Evolutionary conservation across 768 basidiomycete species (phyloP).

Genomic region (Boletus coccyginus): DNA sequence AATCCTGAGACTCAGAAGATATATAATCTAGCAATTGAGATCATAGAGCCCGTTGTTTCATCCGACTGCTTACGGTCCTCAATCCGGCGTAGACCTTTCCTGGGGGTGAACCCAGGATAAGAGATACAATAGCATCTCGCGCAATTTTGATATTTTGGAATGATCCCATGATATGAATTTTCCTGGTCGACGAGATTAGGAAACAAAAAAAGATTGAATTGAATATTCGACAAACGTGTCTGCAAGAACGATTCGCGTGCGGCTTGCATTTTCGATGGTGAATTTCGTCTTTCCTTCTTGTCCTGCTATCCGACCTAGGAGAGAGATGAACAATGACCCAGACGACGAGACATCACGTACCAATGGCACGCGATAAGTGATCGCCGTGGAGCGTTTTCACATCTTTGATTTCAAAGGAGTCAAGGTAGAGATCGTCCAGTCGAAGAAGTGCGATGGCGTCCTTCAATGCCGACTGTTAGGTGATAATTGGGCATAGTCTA

Average conservation of each 20-base stretch:
- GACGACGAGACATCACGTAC: conserved; percentile 36
- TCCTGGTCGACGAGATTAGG: conserved; percentile 45
- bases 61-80: conserved; percentile 85
- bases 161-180: conserved; percentile 98
- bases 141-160: conserved; percentile 99
- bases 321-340: conserved; percentile 4
- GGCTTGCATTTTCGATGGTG: conserved; percentile 94
- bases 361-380: conserved; percentile 97
- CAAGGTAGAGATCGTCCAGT: conserved; percentile 95
- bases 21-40: conserved; percentile 6
- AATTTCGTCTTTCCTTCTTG: conserved; percentile 99
- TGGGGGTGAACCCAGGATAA: conserved; percentile 93
- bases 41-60: conserved; percentile 89
- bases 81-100: conserved; percentile 92
- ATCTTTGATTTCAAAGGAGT: conserved; percentile 98
- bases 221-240: conserved; percentile 70
- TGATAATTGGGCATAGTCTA: neutral
- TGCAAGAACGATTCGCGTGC: conserved; percentile 97
- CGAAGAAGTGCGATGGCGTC: conserved; percentile 95
- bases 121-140: conserved; percentile 90
- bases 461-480: conserved; percentile 38
- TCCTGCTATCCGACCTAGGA: conserved; percentile 89
- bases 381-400: conserved; percentile 98
- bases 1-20: conserved; percentile 1
- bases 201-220: neutral